Conservation (phyloP, 768 basidiomycete genomes). For the Termitomyces sp. region DNA sequence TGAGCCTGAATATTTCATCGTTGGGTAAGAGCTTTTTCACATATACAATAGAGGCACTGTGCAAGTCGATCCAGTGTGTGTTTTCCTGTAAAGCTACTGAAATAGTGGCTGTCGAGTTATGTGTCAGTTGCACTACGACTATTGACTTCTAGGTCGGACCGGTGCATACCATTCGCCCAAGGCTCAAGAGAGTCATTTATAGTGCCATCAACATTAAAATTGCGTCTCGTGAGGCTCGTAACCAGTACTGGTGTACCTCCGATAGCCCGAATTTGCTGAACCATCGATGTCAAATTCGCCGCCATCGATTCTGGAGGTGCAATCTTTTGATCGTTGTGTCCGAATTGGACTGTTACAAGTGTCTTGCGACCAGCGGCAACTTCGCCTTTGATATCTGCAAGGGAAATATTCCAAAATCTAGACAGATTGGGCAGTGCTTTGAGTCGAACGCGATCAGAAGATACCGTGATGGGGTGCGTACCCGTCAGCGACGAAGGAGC, state of each 20-base stretch:
- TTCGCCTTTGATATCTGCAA: background rate
- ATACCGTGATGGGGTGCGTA: background rate
- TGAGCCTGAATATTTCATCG: background rate
- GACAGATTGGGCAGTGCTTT: background rate
- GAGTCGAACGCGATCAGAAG: background rate
- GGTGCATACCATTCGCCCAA: background rate
- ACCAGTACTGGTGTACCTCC: background rate
- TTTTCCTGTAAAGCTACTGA: background rate
- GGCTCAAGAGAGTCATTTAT: background rate
- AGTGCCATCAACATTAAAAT: background rate
- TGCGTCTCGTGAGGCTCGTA: background rate
- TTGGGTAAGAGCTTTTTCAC: background rate
- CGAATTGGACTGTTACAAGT: background rate
- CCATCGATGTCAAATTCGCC: background rate
- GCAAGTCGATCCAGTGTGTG: background rate
- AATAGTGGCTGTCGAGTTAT: background rate
- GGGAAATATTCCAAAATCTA: background rate
- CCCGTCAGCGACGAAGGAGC: background rate
- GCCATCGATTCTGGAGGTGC: background rate
- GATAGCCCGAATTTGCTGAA: background rate
- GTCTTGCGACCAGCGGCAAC: background rate
- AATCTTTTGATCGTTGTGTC: background rate
- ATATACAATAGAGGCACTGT: background rate
- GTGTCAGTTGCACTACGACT: background rate
- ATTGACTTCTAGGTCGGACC: background rate